Base-by-base conservation (phyloP, 176 grass and related monocot genomes). In the Urochloa ruziziensis region DNA sequence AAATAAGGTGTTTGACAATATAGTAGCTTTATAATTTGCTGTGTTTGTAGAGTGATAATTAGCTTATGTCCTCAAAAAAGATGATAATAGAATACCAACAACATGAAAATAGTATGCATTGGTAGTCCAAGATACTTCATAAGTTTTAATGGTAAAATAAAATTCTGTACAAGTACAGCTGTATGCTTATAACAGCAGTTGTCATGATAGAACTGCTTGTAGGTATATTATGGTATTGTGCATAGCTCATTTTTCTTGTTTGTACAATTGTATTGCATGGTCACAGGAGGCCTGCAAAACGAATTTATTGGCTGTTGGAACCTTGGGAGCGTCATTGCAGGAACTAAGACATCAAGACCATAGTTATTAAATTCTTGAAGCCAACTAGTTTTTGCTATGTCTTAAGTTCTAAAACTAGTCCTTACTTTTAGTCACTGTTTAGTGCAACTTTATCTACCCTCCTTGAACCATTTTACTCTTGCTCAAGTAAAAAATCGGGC, bases 401-500 rank as follows among this genome's bases (percentile, higher is more conserved):
- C 21, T 72, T 53, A 1, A 46, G 17, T 51, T 40, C 71, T 54
- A 29, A 37, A 35, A 39, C 13, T 30, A 37, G 0, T 62, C 5
- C 12, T 77, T 65, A 61, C 18, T 65, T 65, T 54, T 15, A 49
- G 35, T 47, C 19, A 62, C 62, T 23, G n/a, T 48, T 78, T 75
- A 16, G 75, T 53, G 47, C 28, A 83, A 64, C 44, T 39, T 83
- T 83, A 24, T 65, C 51, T 64, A 70, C 23, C 23, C 52, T 71
- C 29, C 39, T 15, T 73, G 16, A 52, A 40, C 7, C 6, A n/a
- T 14, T 47, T 2, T 47, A 14, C 37, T 6, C 13, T 11, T 15
- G 44, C 15, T 47, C 44, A 37, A 33, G 3, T 3, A 25, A 43
- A 17, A 42, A 39, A 53, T 62, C 24, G 46, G 36, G 16, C 46